Percentiles rank a stretch among this genome's conserved stretches.
Evolutionary conservation across 805 yeast species (phyloP).

Genomic region (Nakazawaea wickerhamii): DNA sequence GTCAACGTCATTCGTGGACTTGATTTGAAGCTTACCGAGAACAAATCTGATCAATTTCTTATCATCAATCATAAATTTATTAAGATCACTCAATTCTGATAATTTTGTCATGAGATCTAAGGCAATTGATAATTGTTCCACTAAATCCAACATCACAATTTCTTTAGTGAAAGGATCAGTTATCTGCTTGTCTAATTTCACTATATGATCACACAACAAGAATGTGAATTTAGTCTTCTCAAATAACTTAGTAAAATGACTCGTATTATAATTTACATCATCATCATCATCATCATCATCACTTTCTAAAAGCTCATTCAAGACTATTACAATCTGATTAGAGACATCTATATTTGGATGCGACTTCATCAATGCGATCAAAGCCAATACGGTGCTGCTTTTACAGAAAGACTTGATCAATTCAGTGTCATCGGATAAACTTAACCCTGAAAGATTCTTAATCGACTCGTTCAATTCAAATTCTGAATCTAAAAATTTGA

Average conservation of each 20-base stretch:
- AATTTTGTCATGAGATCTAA: constrained; percentile 3
- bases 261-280: not conserved
- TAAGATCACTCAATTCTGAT: not conserved
- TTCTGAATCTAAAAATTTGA: constrained; percentile 13
- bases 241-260: not conserved
- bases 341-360: constrained; percentile 14
- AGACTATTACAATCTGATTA: constrained; percentile 1
- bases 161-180: not conserved
- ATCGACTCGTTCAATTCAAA: constrained; percentile 12
- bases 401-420: not conserved
- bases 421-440: constrained; percentile 1
- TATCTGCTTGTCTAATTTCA: not conserved
- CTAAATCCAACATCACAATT: not conserved
- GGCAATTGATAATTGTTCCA: not conserved
- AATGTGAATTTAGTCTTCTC: constrained; percentile 4
- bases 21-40: not conserved
- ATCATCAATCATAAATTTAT: constrained; percentile 6
- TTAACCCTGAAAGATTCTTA: constrained; percentile 10
- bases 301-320: constrained; percentile 7
- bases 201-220: constrained; percentile 5
- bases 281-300: constrained; percentile 3
- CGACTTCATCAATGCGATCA: constrained; percentile 9
- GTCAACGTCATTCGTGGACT: not conserved
- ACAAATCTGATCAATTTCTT: constrained; percentile 6
- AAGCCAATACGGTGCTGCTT: not conserved